Evolutionary conservation across 805 yeast species (phyloP).

Genomic region (Lachancea kluyveri): DNA sequence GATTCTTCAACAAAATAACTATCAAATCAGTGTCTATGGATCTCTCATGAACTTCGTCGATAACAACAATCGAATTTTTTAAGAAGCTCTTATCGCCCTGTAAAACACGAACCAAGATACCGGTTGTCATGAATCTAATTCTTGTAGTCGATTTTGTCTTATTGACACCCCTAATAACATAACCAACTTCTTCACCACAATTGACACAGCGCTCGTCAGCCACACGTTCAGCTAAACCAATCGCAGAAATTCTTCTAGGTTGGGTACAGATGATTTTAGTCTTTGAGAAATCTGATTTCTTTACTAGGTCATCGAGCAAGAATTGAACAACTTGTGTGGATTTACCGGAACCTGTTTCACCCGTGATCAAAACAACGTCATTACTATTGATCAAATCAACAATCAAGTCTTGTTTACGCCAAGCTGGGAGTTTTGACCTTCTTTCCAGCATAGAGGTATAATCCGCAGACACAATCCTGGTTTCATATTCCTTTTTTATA

Average conservation of each 20-base stretch:
- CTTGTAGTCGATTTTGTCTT: conserved; percentile 56
- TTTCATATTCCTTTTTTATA: conserved; percentile 32
- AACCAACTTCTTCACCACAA: conserved; percentile 68
- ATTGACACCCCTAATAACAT: conserved; percentile 84
- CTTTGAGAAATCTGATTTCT: conserved; percentile 38
- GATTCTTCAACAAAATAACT: conserved; percentile 64
- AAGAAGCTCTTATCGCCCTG: conserved; percentile 47
- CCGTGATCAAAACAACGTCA: conserved; percentile 75
- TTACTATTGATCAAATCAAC: conserved; percentile 49
- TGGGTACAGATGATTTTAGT: conserved; percentile 80
- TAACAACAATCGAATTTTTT: conserved; percentile 56
- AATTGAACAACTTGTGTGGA: conserved; percentile 94
- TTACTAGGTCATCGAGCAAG: conserved; percentile 60
- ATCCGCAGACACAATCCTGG: conserved; percentile 28
- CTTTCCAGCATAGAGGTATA: conserved; percentile 36
- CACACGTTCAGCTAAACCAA: conserved; percentile 90
- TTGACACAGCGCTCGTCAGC: conserved; percentile 63
- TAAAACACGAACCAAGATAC: conserved; percentile 81
- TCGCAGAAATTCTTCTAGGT: conserved; percentile 92
- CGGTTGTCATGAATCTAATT: conserved; percentile 86
- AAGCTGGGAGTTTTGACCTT: conserved; percentile 73
- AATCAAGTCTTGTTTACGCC: conserved; percentile 57
- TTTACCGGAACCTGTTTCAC: conserved; percentile 97
- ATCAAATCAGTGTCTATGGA: conserved; percentile 87
- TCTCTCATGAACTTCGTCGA: conserved; percentile 97